These are phyloP conservation scores for Aspergillus incahuasiensis DNA, from an alignment of 495 filamentous ascomycete genomes.

Conservation along the genomic window DNA sequence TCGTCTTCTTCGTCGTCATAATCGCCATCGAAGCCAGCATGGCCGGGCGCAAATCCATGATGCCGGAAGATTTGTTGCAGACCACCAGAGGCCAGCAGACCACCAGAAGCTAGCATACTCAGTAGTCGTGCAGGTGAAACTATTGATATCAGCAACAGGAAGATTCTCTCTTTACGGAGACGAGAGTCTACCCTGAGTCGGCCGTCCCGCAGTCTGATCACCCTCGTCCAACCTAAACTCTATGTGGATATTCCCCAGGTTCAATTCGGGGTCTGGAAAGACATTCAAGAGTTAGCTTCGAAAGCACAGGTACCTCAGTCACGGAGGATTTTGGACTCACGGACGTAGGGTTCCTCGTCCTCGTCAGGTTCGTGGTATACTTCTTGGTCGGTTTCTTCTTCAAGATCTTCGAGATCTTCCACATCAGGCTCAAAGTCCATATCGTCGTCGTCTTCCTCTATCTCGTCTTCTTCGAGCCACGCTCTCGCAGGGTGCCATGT, in stretches of 20 bases:
- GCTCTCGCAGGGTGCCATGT: slow-evolving; percentile 38
- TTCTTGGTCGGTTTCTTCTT: slow-evolving; percentile 36
- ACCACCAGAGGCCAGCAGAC: slow-evolving; percentile 33
- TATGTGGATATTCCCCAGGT: slow-evolving; percentile 44
- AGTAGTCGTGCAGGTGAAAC: slow-evolving; percentile 32
- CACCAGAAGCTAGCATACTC: slow-evolving; percentile 33
- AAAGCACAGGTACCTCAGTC: neutral
- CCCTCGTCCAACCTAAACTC: slow-evolving; percentile 43
- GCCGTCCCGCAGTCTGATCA: slow-evolving; percentile 35
- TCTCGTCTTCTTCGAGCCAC: slow-evolving; percentile 40
- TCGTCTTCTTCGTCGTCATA: slow-evolving; percentile 28
- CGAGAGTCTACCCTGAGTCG: slow-evolving; percentile 20
- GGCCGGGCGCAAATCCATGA: slow-evolving; percentile 24
- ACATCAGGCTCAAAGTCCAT: slow-evolving; percentile 41
- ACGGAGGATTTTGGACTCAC: slow-evolving; percentile 13
- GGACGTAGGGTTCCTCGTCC: slow-evolving; percentile 20
- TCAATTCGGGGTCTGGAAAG: slow-evolving; percentile 24
- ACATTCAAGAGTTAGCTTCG: neutral
- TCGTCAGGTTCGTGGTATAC: slow-evolving; percentile 22
- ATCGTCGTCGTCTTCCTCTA: slow-evolving; percentile 52
- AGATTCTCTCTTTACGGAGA: neutral
- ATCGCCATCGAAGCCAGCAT: slow-evolving; percentile 12
- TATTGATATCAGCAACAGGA: slow-evolving; percentile 3
- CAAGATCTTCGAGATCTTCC: slow-evolving; percentile 9
- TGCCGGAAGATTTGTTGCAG: slow-evolving; percentile 35